Base-by-base conservation (phyloP, 2,329 filamentous ascomycete species). In the Metarhizium anisopliae region DNA sequence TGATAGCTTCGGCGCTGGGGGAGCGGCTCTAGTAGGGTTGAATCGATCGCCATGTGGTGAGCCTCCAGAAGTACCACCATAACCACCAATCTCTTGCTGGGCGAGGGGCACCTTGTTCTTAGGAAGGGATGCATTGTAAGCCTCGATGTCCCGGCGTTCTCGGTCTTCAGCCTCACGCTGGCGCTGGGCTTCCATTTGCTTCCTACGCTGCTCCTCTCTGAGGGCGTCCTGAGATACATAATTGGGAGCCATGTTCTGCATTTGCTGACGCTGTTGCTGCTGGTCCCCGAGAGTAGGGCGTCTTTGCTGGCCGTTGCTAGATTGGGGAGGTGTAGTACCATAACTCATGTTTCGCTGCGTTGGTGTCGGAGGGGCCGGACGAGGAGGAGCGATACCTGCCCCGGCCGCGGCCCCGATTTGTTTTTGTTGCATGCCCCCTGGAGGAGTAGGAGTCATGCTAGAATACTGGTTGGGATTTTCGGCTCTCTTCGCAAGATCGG, bases 121-220 rank as follows among this genome's bases (percentile, higher is more conserved):
- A 36, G 91, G 93, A 58, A 96, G 74, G 29, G 89, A 90, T 40
- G 90, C 88, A 70, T 97, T 96, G 72, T 96, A 96, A 18, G 85
- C 89, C 67, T 94, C 91, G 62, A 89, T 78, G 53, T 96, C 90
- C 61, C 86, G 83, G 55, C 89, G 81, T 54, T 81, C 81, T 64
- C 85, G 82, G 63, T 90, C 86, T 60, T 84, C 82, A 2, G 78
- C 74, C 60, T 85, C 81, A 47, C 75, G 73, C 59, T 78, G 74
- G 56, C 75, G 73, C 61, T 85, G 82, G 36, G 80, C 74, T 61
- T 87, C 83, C 6, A 77, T 66, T 65, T 87, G 83, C 64, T 83
- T 81, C 65, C 84, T 80, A 38, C 81, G 80, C 63, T 83, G 77
- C 59, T 84, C 80, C 42, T 85, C 77, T 69, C 77, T 75, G 52